Evolutionary conservation across 106 monocot genomes (phyloP), one percentile per base, ranked within the genome.

Genomic region (Posidonia australis): DNA sequence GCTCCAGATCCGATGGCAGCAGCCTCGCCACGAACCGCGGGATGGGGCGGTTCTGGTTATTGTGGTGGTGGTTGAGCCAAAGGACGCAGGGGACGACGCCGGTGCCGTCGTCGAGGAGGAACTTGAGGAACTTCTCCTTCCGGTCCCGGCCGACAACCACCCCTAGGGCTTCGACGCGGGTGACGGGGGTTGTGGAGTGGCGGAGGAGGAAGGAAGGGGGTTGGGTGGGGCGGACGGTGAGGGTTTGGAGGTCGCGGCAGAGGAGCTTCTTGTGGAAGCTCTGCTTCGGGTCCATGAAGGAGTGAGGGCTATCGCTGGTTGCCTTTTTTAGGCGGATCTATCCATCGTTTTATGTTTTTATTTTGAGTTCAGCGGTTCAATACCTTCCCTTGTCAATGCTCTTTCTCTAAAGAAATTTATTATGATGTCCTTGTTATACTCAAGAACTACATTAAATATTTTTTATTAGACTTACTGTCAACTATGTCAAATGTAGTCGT

Each of bases 41-140:
- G 36, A 25, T 3, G 46, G 22, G 70, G 12, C 61, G 70, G 54
- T 41, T 29, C 18, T 18, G 29, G 17, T 44, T 17, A 51, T 28
- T 36, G 44, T 16, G 32, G 44, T 28, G 67, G 60, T 85, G 80
- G 77, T 90, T 90, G 51, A 94, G 80, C 94, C 94, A 94, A 43
- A 94, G 77, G 54, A 94, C 55, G 76, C 94, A 94, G 26, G 83
- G 90, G 24, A 87, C 32, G 76, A 86, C 90, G 13, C 84, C 90
- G 28, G 71, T 76, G 52, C 90, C 94, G 64, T 94, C 90, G 76
- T 90, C 94, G 44, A 94, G 25, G 55, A 78, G 74, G 64, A 94
- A 94, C 6, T 43, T 24, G 46, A 94, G 80, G 72, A 76, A 77
- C 47, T 82, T 83, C 14, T 66, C 46, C 36, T 54, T 71, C 60